Base-by-base conservation (phyloP, 768 basidiomycete species). In the Phanerochaete carnosa region DNA sequence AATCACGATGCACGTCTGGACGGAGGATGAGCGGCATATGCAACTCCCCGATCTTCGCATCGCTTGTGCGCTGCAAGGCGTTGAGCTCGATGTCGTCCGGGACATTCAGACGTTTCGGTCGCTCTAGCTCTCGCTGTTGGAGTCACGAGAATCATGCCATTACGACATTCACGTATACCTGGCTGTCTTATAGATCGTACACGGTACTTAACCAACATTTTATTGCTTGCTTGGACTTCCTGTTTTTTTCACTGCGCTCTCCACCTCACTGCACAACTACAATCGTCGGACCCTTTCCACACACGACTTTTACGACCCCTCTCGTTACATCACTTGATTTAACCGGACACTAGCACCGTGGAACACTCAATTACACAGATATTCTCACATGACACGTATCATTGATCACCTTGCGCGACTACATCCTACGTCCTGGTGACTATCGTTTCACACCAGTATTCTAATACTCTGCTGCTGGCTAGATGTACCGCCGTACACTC, bases 61-160 rank as follows among this genome's bases (percentile, higher is more conserved):
- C 65, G 81, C 80, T 3, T 92, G 89, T 70, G 86, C 85, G 16
- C 77, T 78, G 65, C 77, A 78, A 61, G 88, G 88, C 50, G 76
- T 90, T 47, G 80, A 80, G 29, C 69, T 90, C 64, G 71, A 73
- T 56, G 71, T 84, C 35, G 81, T 81, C 29, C 72, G 70, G 50
- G 81, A 87, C 66, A 74, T 89, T 45, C 72, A 75, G 60, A 70
- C 70, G 58, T 86, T 87, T 71, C 82, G 89, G 53, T 66, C 75
- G 46, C 69, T 81, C 9, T 26, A 30, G 29, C 49, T 28, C 6
- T n/a, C 12, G 26, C 7, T 28, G 4, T 13, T 12, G 49, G 29
- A 23, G 26, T 29, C 49, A 53, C 32, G 1, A 19, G 23, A 4
- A 13, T 50, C 23, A 25, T 15, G 33, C 32, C 28, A 7, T 52